Conservation (phyloP, 106 monocot genomes). For the Dendrobium huoshanense region DNA sequence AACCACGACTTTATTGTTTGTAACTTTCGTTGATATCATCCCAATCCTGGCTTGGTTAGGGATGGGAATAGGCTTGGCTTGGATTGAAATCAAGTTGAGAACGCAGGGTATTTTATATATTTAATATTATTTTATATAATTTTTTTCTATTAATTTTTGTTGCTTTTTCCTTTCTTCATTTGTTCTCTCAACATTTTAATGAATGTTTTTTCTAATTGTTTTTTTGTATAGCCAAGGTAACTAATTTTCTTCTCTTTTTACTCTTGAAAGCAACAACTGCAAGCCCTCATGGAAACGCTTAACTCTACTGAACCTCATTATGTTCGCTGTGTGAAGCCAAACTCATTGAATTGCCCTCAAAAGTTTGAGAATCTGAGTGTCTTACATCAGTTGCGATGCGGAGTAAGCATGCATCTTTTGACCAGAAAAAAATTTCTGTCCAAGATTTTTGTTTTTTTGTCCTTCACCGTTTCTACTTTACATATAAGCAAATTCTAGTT, state of each 20-base stretch:
- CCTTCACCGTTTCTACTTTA: neutral
- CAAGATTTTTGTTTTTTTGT: neutral
- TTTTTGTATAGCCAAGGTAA: neutral
- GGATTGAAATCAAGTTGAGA: neutral
- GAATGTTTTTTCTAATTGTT: neutral
- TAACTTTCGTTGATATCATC: neutral
- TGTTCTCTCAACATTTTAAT: neutral
- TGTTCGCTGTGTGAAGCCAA: constrained; percentile 95
- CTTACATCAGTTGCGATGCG: constrained; percentile 90
- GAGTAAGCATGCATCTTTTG: constrained; percentile 40
- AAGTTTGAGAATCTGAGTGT: constrained; percentile 94
- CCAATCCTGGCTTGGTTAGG: neutral
- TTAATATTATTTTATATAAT: neutral
- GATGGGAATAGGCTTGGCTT: neutral
- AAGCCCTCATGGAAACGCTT: constrained; percentile 94
- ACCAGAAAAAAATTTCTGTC: neutral
- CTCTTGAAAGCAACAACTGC: constrained; percentile 81
- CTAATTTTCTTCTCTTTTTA: constrained; percentile 4
- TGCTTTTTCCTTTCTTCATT: neutral
- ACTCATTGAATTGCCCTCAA: constrained; percentile 77
- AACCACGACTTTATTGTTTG: neutral
- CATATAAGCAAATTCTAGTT: neutral
- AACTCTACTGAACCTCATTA: constrained; percentile 94
- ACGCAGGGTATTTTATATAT: neutral
- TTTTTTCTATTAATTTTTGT: neutral